A percentile compares a stretch with the other conserved stretches of the same genome.
Evolutionary conservation across 2,329 filamentous ascomycete species (phyloP).

Genomic region (Paradendryphiella salina): DNA sequence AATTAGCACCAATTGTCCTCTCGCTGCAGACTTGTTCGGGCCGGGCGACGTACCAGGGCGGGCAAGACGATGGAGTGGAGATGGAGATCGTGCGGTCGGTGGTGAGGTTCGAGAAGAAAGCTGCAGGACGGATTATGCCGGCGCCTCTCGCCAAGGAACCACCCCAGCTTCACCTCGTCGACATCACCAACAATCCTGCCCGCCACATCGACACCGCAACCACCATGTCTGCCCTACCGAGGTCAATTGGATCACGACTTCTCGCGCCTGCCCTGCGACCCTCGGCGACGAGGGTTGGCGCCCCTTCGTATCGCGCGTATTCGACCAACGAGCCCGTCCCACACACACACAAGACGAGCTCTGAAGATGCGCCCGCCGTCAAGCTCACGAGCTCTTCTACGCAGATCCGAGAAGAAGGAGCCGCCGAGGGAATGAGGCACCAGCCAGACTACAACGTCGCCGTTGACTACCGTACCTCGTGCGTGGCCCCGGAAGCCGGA

Average conservation of each 20-base stretch:
- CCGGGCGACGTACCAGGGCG: constrained; percentile 38
- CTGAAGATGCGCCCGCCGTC: constrained; percentile 45
- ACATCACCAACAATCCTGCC: constrained; percentile 24
- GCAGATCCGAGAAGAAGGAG: constrained; percentile 56
- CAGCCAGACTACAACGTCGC: constrained; percentile 79
- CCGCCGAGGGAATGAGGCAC: constrained; percentile 61
- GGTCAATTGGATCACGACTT: constrained; percentile 49
- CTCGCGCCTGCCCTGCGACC: constrained; percentile 42
- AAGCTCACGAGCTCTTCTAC: constrained; percentile 48
- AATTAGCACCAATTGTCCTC: constrained; percentile 46
- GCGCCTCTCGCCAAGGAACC: constrained; percentile 23
- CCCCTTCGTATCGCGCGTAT: constrained; percentile 40
- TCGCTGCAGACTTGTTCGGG: constrained; percentile 8
- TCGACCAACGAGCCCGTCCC: constrained; percentile 29
- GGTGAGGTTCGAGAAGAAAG: constrained; percentile 39
- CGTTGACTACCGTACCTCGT: constrained; percentile 91
- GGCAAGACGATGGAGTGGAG: constrained; percentile 44
- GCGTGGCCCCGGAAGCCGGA: constrained; percentile 44
- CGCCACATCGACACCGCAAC: constrained; percentile 22
- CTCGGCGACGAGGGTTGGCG: constrained; percentile 26
- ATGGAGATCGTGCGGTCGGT: constrained; percentile 37
- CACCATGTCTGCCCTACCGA: constrained; percentile 48
- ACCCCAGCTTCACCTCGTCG: constrained; percentile 26
- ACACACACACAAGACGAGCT: constrained; percentile 37
- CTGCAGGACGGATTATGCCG: constrained; percentile 35